Evolutionary conservation across 306 rosid genomes (phyloP), one percentile per base, ranked within the genome.

Genomic region (Casuarina equisetifolia): DNA sequence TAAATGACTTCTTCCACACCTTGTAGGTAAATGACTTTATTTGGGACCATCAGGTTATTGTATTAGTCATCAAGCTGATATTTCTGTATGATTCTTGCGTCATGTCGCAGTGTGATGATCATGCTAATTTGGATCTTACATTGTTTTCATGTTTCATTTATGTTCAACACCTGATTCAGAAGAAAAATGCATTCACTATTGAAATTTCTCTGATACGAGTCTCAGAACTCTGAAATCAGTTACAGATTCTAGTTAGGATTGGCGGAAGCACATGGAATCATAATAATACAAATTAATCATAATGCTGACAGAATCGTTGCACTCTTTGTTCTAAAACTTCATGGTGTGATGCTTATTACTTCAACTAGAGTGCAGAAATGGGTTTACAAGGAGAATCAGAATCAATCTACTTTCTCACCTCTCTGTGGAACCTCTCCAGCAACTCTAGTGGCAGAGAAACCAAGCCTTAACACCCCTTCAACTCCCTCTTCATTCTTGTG

Each of bases 381-480:
- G 13, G 69, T 7, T 44, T 44, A 12, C 45, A 2, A 32, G 54
- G 67, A 79, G 6, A 7, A 66, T 20, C 69, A n/a, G 13, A 42
- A 45, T 12, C 61, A 55, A 79, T 55, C 73, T 79, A 70, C 17
- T 73, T 79, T 68, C 61, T 79, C 16, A 79, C 63, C 69, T 79
- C 78, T 17, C 5, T 19, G 35, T 44, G 66, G 39, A 79, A 67
- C 74, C 3, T 73, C n/a, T 67, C 74, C n/a, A 79, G 36, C 5
- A 15, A 74, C 19, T 66, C 70, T 1, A 9, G 32, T 42, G 61
- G 78, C 35, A 79, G 25, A 32, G 83, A 79, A 73, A 79, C 74
- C 70, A 79, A 39, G 48, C 74, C 78, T 25, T 78, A 79, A 66
- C 8, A 73, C 74, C 59, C 83, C 83, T 43, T 64, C 78, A 74